phyloP scores from a whole-genome alignment of 2,329 filamentous ascomycete species.

The Colletotrichum sansevieriae region DNA sequence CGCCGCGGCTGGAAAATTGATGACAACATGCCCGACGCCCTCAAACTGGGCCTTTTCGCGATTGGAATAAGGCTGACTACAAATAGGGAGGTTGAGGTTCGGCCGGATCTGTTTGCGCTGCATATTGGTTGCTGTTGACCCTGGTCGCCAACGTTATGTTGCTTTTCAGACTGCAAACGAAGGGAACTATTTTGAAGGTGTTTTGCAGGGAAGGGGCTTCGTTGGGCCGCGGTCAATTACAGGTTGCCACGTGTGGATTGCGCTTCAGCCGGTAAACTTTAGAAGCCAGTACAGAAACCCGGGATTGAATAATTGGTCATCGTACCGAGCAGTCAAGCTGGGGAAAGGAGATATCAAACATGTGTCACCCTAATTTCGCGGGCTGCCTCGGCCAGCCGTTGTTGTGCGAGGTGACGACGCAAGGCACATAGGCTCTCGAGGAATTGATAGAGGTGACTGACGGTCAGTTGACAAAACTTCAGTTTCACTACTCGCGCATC shows the following conservation, averaged over 20 bases:
- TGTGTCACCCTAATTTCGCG: slow-evolving; percentile 28
- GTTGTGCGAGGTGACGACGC: neutral
- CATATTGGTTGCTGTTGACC: neutral
- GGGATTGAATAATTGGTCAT: neutral
- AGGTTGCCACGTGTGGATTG: too few relatives aligned
- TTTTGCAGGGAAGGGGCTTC: too few relatives aligned
- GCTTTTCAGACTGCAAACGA: too few relatives aligned
- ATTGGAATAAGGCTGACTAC: neutral
- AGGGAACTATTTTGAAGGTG: too few relatives aligned
- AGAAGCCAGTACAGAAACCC: neutral
- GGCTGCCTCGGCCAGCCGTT: slow-evolving; percentile 14
- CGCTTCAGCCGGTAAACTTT: neutral
- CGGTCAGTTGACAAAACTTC: slow-evolving; percentile 5
- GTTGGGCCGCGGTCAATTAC: too few relatives aligned
- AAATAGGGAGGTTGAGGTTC: neutral
- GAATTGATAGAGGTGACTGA: slow-evolving; percentile 2
- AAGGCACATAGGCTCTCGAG: neutral
- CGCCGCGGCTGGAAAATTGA: too few relatives aligned
- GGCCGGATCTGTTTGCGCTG: neutral
- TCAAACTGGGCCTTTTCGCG: neutral
- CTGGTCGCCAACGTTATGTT: neutral
- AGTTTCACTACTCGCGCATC: slow-evolving; percentile 6
- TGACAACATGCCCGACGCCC: too few relatives aligned
- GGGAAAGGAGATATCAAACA: neutral
- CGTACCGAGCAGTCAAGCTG: neutral